These are phyloP conservation scores for Phoma herbarum DNA, from an alignment of 2,329 filamentous ascomycete genomes.

Conservation along the genomic window DNA sequence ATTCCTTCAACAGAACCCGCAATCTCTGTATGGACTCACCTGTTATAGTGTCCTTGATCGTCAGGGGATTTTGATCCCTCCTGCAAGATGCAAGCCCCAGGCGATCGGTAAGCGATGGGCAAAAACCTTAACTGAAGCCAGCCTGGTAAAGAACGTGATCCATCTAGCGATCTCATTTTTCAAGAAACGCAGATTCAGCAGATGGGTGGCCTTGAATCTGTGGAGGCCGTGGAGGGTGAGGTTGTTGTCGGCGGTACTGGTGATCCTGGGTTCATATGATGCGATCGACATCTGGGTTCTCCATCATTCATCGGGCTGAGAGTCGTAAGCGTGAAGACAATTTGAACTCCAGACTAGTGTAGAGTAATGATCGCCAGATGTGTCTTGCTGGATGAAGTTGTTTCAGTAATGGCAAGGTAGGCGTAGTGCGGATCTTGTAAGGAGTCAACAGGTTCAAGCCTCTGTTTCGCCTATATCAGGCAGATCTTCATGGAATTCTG, in stretches of 20 bases:
- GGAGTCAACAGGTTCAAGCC: not conserved
- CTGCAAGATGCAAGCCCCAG: not conserved
- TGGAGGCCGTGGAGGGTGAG: not conserved
- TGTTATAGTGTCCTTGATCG: not conserved
- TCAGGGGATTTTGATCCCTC: not conserved
- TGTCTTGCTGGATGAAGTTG: not conserved
- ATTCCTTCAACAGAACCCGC: not conserved
- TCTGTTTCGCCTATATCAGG: not conserved
- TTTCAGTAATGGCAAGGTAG: not conserved
- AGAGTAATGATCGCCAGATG: not conserved
- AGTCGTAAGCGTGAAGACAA: not conserved
- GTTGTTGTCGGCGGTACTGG: not conserved
- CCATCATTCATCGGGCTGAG: not conserved
- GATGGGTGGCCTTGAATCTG: not conserved
- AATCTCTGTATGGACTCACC: not conserved
- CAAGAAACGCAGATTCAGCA: not conserved
- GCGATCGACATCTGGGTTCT: not conserved
- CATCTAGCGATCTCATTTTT: slow-evolving; percentile 1
- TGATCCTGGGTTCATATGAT: not conserved
- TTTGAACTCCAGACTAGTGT: not conserved
- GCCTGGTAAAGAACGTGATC: not conserved
- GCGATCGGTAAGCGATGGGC: not conserved
- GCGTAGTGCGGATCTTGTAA: not conserved
- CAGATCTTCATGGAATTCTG: not conserved
- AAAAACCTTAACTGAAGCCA: not conserved